Conservation (phyloP, 495 filamentous ascomycete genomes). For the Glarea lozoyensis region DNA sequence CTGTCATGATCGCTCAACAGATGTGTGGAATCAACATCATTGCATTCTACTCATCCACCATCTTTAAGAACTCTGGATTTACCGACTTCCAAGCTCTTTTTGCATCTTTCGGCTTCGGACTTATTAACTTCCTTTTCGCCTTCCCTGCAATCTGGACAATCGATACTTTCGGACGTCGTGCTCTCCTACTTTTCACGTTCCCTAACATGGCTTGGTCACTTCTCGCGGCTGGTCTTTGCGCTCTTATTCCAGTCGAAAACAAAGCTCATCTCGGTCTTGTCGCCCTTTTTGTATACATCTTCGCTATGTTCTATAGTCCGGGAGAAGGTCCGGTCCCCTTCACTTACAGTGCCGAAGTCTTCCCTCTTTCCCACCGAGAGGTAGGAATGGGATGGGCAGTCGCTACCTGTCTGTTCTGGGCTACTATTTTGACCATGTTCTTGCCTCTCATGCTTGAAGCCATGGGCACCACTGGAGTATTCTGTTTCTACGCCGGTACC, state of each 20-base stretch:
- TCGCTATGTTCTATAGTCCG: conserved; percentile 63
- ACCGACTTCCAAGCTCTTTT: conserved; percentile 46
- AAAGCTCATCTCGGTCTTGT: conserved; percentile 51
- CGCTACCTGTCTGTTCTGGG: conserved; percentile 61
- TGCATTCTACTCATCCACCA: conserved; percentile 74
- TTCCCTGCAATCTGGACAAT: conserved; percentile 77
- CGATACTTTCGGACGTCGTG: conserved; percentile 71
- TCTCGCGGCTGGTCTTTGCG: conserved; percentile 62
- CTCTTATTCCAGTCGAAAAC: conserved; percentile 44
- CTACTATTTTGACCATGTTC: conserved; percentile 52
- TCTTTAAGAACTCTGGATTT: conserved; percentile 59
- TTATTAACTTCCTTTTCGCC: conserved; percentile 77
- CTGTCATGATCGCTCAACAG: conserved; percentile 74
- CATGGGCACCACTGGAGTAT: conserved; percentile 41
- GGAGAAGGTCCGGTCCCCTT: conserved; percentile 81
- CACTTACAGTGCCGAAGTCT: conserved; percentile 71
- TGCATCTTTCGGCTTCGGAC: conserved; percentile 52
- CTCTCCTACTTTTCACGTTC: conserved; percentile 74
- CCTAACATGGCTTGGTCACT: conserved; percentile 73
- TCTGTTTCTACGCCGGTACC: conserved; percentile 58
- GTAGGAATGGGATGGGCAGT: conserved; percentile 71
- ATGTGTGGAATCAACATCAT: conserved; percentile 72
- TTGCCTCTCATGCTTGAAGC: conserved; percentile 52
- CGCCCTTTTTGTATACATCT: conserved; percentile 64
- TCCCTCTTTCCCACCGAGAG: conserved; percentile 65